Conservation (phyloP, 2,329 filamentous ascomycete species). For the Myriosclerotinia duriaeana region DNA sequence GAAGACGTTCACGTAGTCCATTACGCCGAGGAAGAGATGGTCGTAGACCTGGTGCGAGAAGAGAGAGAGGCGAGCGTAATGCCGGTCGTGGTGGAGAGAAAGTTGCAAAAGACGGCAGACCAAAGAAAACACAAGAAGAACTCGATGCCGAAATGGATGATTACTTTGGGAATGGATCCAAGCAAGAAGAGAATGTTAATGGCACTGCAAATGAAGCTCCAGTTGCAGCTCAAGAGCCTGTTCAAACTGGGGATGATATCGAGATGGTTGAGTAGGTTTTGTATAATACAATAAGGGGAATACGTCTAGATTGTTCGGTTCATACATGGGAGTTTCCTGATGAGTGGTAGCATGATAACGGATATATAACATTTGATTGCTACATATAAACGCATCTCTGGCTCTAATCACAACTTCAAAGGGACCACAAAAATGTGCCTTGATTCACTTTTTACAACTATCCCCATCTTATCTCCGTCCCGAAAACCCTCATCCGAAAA, state of each 20-base stretch:
- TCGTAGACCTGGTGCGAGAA: constrained; percentile 50
- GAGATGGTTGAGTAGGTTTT: constrained; percentile 59
- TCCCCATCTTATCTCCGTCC: too few relatives aligned
- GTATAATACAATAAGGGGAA: not conserved
- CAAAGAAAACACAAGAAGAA: constrained; percentile 86
- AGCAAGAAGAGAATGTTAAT: constrained; percentile 40
- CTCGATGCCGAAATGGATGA: constrained; percentile 96
- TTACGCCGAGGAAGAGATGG: constrained; percentile 51
- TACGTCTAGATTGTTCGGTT: not conserved
- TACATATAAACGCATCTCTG: not conserved
- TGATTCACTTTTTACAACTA: not conserved
- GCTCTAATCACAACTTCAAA: not conserved
- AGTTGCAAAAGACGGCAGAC: constrained; percentile 50
- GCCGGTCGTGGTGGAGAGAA: constrained; percentile 46
- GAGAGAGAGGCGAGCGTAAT: constrained; percentile 43
- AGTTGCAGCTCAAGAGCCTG: constrained; percentile 37
- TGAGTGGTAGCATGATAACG: not conserved
- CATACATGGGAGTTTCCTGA: not conserved
- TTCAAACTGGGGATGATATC: constrained; percentile 53
- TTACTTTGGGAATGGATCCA: constrained; percentile 65
- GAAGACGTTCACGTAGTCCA: constrained; percentile 58
- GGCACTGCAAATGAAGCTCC: constrained; percentile 36
- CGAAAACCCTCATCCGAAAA: too few relatives aligned
- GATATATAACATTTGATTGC: not conserved
- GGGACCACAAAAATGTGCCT: not conserved